Evolutionary conservation across 2,329 filamentous ascomycete species (phyloP).

Genomic region (Clonostachys rosea): DNA sequence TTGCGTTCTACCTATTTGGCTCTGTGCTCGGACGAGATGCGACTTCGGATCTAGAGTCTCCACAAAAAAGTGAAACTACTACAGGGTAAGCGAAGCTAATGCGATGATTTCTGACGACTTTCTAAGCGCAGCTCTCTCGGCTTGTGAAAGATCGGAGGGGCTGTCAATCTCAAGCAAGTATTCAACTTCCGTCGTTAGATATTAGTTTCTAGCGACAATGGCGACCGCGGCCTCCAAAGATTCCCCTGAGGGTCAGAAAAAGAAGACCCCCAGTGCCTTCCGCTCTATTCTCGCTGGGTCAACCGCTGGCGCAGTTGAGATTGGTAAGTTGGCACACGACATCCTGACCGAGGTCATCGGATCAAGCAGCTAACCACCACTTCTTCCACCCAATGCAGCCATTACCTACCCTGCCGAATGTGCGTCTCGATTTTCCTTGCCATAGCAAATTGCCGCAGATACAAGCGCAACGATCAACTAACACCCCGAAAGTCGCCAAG

Average conservation of each 20-base stretch:
- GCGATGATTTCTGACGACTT: too few relatives aligned
- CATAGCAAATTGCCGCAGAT: background rate
- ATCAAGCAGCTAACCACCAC: background rate
- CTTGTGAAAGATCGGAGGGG: too few relatives aligned
- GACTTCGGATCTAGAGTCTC: too few relatives aligned
- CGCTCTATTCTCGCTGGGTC: conserved; percentile 90
- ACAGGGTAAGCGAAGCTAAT: too few relatives aligned
- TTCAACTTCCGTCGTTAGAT: too few relatives aligned
- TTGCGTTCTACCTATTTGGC: too few relatives aligned
- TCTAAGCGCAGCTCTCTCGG: too few relatives aligned
- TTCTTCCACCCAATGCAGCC: conserved; percentile 29
- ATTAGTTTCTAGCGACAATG: background rate
- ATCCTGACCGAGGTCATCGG: background rate
- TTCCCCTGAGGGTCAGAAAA: conserved; percentile 16
- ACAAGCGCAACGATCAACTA: conserved; percentile 3
- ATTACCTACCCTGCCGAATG: conserved; percentile 95
- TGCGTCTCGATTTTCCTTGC: conserved; percentile 34
- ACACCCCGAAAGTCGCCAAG: conserved; percentile 67
- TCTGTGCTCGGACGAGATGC: too few relatives aligned
- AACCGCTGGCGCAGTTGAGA: conserved; percentile 91
- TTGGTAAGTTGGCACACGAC: conserved; percentile 50
- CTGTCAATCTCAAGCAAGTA: too few relatives aligned
- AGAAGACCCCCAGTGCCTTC: conserved; percentile 66
- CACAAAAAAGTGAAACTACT: too few relatives aligned
- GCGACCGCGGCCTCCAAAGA: conserved; percentile 5